A percentile compares a stretch with the other conserved stretches of the same genome.
Evolutionary conservation across 169 alveolate genomes (phyloP).

Genomic region (Eimeria necatrix): DNA sequence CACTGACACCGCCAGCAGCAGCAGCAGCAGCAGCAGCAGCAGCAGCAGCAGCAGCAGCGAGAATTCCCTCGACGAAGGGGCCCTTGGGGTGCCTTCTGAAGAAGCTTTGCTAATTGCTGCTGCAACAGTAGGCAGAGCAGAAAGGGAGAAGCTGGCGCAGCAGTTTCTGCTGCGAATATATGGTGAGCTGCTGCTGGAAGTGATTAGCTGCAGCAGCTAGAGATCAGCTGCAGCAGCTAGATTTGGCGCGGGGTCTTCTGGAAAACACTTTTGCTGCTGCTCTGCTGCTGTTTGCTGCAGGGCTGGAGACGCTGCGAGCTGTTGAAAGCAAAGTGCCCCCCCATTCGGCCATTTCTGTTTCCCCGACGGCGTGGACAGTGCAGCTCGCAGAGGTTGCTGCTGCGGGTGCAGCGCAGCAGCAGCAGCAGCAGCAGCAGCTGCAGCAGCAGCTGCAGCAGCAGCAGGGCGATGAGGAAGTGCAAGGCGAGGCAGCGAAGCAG

Average conservation of each 20-base stretch:
- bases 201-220: too few species aligned
- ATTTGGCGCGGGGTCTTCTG: too few species aligned
- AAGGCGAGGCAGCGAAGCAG: neutral
- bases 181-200: constrained; percentile 48
- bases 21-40: constrained; percentile 4
- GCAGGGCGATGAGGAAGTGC: neutral
- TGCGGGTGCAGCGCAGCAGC: neutral
- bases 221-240: neutral
- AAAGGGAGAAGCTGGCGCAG: constrained; percentile 25
- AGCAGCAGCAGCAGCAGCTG: neutral
- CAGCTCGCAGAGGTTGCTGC: neutral
- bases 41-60: neutral
- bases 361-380: constrained; percentile 33
- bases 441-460: neutral
- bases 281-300: constrained; percentile 26
- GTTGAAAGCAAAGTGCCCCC: constrained; percentile 51
- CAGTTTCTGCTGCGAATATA: constrained; percentile 48
- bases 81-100: neutral
- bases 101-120: constrained; percentile 28
- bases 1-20: constrained; percentile 9
- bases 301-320: constrained; percentile 10
- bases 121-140: neutral
- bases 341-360: neutral
- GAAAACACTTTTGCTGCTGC: constrained; percentile 12
- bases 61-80: neutral